These are phyloP conservation scores for Aspergillus fischeri DNA, from an alignment of 2,329 filamentous ascomycete genomes.

Conservation along the genomic window DNA sequence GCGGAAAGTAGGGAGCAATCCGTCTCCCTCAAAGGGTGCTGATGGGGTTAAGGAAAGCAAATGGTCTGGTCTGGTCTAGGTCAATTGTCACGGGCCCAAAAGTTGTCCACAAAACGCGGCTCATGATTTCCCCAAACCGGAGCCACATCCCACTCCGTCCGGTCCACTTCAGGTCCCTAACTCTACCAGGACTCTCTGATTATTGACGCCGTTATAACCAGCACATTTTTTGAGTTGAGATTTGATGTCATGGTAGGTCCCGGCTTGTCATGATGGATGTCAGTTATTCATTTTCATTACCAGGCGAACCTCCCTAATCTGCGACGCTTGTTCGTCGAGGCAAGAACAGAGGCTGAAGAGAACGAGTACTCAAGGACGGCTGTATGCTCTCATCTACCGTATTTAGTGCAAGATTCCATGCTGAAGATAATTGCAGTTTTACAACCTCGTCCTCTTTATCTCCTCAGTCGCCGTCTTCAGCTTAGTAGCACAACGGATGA, in stretches of 20 bases:
- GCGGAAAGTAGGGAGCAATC: not conserved
- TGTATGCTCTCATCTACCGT: conserved; percentile 50
- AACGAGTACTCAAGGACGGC: conserved; percentile 90
- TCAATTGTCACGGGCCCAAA: conserved; percentile 11
- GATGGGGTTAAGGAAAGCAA: conserved; percentile 16
- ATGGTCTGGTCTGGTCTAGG: conserved; percentile 11
- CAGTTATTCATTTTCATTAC: not conserved
- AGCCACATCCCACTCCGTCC: not conserved
- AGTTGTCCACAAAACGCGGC: conserved; percentile 31
- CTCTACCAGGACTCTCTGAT: not conserved
- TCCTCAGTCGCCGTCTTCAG: conserved; percentile 94
- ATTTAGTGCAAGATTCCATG: not conserved
- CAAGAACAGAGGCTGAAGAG: conserved; percentile 87
- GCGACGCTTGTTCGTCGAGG: conserved; percentile 92
- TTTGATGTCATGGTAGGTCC: conserved; percentile 5
- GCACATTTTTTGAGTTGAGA: not conserved
- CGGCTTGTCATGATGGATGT: not conserved
- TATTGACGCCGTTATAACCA: not conserved
- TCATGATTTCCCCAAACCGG: not conserved
- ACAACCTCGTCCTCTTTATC: conserved; percentile 95
- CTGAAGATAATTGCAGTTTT: conserved; percentile 60
- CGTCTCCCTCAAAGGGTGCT: conserved; percentile 2
- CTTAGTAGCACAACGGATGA: conserved; percentile 82
- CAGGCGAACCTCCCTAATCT: conserved; percentile 72
- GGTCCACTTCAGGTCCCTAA: not conserved